Conservation (phyloP, 768 basidiomycete genomes). For the Agrocybe praecox region DNA sequence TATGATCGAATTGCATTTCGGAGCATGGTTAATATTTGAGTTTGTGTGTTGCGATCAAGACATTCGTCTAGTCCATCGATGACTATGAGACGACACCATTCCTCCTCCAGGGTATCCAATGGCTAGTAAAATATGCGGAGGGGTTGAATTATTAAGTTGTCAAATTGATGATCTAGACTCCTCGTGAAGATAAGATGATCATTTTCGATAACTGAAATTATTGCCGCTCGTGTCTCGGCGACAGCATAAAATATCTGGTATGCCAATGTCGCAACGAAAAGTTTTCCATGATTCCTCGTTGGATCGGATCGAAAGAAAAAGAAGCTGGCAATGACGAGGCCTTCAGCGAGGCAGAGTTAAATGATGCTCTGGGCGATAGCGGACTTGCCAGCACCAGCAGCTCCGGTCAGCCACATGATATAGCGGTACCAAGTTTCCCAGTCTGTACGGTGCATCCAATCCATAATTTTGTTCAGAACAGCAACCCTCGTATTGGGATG, state of each 20-base stretch:
- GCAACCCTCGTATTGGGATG: slow-evolving; percentile 13
- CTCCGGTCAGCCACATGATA: slow-evolving; percentile 18
- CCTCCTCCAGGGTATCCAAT: not conserved
- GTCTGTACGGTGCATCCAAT: slow-evolving; percentile 20
- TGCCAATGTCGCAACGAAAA: slow-evolving; percentile 12
- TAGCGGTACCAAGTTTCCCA: not conserved
- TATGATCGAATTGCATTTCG: not conserved
- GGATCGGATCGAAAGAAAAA: slow-evolving; percentile 9
- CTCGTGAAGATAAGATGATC: slow-evolving; percentile 3
- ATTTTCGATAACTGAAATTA: not conserved
- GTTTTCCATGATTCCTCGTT: not conserved
- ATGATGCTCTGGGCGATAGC: slow-evolving; percentile 15
- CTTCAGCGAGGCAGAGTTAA: slow-evolving; percentile 1
- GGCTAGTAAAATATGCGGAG: not conserved
- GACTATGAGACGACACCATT: not conserved
- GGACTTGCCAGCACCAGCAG: slow-evolving; percentile 19
- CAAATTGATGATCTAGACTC: not conserved
- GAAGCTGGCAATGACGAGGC: slow-evolving; percentile 9
- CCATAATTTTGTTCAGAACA: slow-evolving; percentile 5
- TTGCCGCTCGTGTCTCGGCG: not conserved
- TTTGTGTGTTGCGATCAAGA: not conserved
- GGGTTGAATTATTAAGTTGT: not conserved
- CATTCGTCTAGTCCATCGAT: slow-evolving; percentile 1
- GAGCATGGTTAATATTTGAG: not conserved
- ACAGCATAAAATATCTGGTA: slow-evolving; percentile 7